phyloP scores from a whole-genome alignment of 2,329 filamentous ascomycete species.

The Stagonosporopsis vannaccii region DNA sequence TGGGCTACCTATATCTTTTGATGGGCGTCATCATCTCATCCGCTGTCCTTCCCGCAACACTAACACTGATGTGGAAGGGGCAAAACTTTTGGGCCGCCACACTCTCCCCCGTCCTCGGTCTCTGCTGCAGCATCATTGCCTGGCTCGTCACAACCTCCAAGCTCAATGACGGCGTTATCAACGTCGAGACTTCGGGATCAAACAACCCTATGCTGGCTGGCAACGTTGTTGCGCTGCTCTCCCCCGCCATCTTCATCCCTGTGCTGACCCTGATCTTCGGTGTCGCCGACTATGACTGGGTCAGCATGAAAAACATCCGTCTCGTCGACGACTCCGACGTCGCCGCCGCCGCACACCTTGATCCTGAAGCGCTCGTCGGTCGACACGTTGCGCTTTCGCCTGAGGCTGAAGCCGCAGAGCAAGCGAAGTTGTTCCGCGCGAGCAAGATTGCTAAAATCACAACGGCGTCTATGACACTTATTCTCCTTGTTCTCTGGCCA shows the following conservation, averaged over 20 bases:
- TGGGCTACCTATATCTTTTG: conserved; percentile 87
- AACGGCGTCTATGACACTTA: conserved; percentile 70
- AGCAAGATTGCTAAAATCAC: conserved; percentile 62
- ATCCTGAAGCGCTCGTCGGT: conserved; percentile 66
- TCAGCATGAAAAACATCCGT: conserved; percentile 80
- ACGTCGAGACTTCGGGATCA: conserved; percentile 62
- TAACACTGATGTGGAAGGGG: conserved; percentile 80
- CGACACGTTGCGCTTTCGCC: conserved; percentile 32
- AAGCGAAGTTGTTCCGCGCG: conserved; percentile 52
- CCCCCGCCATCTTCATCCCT: conserved; percentile 76
- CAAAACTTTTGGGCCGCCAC: conserved; percentile 79
- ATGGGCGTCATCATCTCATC: conserved; percentile 92
- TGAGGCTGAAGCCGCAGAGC: conserved; percentile 49
- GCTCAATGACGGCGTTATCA: conserved; percentile 44
- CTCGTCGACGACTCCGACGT: conserved; percentile 79
- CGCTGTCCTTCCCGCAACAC: conserved; percentile 80
- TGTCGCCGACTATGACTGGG: conserved; percentile 81
- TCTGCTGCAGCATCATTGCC: conserved; percentile 69
- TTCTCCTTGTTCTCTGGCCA: conserved; percentile 83
- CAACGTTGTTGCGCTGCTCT: conserved; percentile 81
- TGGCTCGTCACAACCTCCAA: conserved; percentile 48
- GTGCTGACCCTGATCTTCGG: conserved; percentile 74
- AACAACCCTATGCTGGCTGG: conserved; percentile 85
- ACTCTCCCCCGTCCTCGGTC: conserved; percentile 71
- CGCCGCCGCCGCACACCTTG: conserved; percentile 65